Conservation (phyloP, 2,329 filamentous ascomycete species). For the Alternaria longipes region DNA sequence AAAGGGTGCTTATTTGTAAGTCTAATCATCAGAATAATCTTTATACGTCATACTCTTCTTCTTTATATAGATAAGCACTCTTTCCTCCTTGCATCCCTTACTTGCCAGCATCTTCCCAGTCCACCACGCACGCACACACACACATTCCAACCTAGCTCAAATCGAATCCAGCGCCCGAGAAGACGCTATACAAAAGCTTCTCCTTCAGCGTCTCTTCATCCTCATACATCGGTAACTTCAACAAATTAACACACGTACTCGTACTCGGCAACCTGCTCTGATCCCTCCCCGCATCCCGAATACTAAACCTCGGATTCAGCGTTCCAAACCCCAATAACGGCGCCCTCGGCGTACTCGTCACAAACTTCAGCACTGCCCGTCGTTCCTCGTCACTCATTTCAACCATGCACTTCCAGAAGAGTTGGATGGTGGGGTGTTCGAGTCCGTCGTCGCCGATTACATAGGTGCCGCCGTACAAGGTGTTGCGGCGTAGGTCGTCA, state of each 20-base stretch:
- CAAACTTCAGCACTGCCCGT: constrained; percentile 90
- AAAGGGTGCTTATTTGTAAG: too few relatives aligned
- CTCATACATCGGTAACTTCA: constrained; percentile 88
- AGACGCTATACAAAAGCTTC: constrained; percentile 89
- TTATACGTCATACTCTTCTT: too few relatives aligned
- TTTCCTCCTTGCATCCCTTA: too few relatives aligned
- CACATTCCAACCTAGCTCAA: constrained; percentile 36
- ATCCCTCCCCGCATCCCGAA: constrained; percentile 82
- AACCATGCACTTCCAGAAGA: constrained; percentile 73
- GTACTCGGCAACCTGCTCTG: constrained; percentile 85
- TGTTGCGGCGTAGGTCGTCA: constrained; percentile 83
- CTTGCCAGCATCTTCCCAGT: too few relatives aligned
- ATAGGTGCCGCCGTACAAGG: constrained; percentile 87
- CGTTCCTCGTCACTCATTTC: constrained; percentile 77
- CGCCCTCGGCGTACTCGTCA: constrained; percentile 90
- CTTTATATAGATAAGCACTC: too few relatives aligned
- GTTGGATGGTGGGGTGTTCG: constrained; percentile 83
- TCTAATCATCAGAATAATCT: too few relatives aligned
- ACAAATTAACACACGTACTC: constrained; percentile 92
- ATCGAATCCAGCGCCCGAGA: constrained; percentile 92
- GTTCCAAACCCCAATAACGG: constrained; percentile 89
- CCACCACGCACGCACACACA: not conserved
- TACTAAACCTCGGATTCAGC: constrained; percentile 85
- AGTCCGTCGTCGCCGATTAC: constrained; percentile 84
- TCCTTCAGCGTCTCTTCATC: constrained; percentile 71